Conservation (phyloP, 768 basidiomycete species). For the Trametes elegans region DNA sequence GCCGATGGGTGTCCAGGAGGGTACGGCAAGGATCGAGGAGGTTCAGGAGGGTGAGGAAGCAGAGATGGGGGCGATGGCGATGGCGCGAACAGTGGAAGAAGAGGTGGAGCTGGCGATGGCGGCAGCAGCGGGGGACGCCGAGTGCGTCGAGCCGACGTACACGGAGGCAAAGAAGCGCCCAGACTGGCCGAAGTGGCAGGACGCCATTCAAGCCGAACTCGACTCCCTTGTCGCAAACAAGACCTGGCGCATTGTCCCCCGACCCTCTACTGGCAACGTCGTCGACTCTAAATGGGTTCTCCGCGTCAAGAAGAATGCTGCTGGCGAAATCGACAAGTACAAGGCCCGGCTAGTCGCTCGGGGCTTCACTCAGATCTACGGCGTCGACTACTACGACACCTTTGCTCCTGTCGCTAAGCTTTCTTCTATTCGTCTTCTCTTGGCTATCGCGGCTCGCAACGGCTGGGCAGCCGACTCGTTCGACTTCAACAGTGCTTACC, state of each 20-base stretch:
- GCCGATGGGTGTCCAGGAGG: background rate
- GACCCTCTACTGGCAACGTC: background rate
- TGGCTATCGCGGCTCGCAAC: background rate
- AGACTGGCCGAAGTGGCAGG: constrained; percentile 18
- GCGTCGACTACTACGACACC: constrained; percentile 32
- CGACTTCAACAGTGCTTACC: background rate
- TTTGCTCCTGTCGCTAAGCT: constrained; percentile 6
- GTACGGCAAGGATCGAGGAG: constrained; percentile 1
- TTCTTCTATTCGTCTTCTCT: background rate
- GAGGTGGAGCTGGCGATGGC: background rate
- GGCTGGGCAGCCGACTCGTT: background rate
- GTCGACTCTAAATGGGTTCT: constrained; percentile 30
- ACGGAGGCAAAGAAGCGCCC: constrained; percentile 8
- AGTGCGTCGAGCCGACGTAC: constrained; percentile 1
- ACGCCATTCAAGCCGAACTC: constrained; percentile 10
- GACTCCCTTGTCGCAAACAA: background rate
- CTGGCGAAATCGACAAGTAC: constrained; percentile 27
- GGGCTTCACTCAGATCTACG: constrained; percentile 34
- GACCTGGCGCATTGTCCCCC: constrained; percentile 12
- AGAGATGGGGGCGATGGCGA: background rate
- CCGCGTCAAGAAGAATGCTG: constrained; percentile 30
- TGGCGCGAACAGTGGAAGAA: background rate
- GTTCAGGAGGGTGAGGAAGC: background rate
- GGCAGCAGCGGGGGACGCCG: background rate
- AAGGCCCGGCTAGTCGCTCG: constrained; percentile 37